Conservation (phyloP, 2,329 filamentous ascomycete species). For the Neurospora sp. region DNA sequence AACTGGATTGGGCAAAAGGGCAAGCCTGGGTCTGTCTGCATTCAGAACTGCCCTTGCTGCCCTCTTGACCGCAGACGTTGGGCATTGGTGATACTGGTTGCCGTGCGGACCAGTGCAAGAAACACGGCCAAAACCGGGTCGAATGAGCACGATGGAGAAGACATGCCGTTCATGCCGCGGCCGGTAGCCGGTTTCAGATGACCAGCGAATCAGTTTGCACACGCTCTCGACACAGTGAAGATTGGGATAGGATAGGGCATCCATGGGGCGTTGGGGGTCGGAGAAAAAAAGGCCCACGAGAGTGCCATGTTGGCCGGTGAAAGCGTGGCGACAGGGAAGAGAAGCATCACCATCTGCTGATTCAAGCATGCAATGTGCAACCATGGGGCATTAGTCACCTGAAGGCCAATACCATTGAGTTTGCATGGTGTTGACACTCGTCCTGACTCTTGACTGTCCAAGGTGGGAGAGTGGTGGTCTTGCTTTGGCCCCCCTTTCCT, state of each 20-base stretch:
- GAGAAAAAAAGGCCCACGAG: background rate
- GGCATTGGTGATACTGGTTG: background rate
- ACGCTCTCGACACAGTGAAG: background rate
- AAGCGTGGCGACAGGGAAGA: constrained; percentile 10
- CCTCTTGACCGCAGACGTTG: background rate
- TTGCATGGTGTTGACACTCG: background rate
- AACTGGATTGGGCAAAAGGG: background rate
- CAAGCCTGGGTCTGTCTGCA: background rate
- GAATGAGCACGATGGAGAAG: background rate
- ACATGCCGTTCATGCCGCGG: background rate
- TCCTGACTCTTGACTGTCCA: background rate
- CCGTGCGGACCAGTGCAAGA: background rate
- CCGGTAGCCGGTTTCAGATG: background rate
- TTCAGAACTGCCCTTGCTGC: background rate
- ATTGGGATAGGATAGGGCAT: background rate
- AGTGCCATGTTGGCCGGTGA: background rate
- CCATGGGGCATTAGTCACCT: background rate
- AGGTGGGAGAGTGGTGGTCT: background rate
- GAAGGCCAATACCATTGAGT: background rate
- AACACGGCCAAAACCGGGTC: background rate
- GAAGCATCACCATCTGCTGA: constrained; percentile 2
- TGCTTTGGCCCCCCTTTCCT: background rate
- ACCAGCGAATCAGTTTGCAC: background rate
- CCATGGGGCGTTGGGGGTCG: background rate
- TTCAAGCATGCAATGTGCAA: background rate